These are phyloP conservation scores for Physcomitrellopsis africana DNA, from an alignment of 225 moss, liverwort and hornwort genomes.

Conservation along the genomic window DNA sequence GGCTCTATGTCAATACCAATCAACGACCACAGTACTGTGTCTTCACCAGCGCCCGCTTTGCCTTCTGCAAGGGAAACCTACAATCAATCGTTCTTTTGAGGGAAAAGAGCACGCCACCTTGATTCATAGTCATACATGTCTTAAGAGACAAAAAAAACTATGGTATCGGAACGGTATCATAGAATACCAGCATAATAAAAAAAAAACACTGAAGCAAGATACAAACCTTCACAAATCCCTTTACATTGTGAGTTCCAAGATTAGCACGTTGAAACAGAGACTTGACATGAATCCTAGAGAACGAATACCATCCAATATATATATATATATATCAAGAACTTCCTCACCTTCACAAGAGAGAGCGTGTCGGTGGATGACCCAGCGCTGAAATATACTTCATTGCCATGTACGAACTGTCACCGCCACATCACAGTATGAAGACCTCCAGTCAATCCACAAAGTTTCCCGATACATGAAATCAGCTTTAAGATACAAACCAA, in stretches of 20 bases:
- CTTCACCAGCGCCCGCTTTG: slow-evolving; percentile 44
- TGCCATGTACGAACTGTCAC: slow-evolving; percentile 62
- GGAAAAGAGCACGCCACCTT: not conserved
- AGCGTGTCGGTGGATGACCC: slow-evolving; percentile 75
- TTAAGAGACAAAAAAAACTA: slow-evolving; percentile 4
- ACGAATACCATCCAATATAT: not conserved
- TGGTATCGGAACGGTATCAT: no score
- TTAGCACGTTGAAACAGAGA: slow-evolving; percentile 3
- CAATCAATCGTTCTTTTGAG: slow-evolving; percentile 30
- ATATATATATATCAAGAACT: not conserved
- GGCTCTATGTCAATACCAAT: slow-evolving; percentile 57
- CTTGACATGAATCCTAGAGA: slow-evolving; percentile 3
- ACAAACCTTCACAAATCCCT: not conserved
- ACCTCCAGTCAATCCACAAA: slow-evolving; percentile 8
- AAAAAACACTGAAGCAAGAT: slow-evolving; percentile 2
- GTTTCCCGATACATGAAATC: not conserved
- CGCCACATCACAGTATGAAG: slow-evolving; percentile 19
- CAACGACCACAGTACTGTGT: slow-evolving; percentile 73
- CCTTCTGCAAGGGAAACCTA: slow-evolving; percentile 72
- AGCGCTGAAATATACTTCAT: slow-evolving; percentile 73
- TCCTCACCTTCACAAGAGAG: slow-evolving; percentile 76
- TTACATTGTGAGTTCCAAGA: not conserved
- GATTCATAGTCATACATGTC: not conserved
- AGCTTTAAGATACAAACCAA: not conserved
- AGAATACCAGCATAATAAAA: no score